Evolutionary conservation across 148 eudicot species (phyloP), one percentile per base, ranked within the genome.

Genomic region (Camellia sinensis): DNA sequence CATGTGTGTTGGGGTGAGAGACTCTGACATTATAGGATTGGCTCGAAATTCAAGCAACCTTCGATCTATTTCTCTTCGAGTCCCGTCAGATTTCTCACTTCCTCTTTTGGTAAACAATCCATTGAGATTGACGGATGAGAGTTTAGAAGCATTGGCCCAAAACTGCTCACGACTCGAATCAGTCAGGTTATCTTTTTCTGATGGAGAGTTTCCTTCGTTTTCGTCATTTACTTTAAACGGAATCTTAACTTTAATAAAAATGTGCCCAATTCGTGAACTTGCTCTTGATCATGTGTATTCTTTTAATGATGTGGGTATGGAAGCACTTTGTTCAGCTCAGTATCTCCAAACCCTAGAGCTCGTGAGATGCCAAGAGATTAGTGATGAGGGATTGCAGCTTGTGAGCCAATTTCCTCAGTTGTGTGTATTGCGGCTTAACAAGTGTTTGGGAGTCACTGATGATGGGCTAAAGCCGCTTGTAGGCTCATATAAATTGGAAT

Each of bases 1-100:
- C 87, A 90, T 85, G 90, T 95, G 97, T 83, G 89, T 91, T 53
- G 98, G 98, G 48, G 90, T 90, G 8, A 85, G 91, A 77, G 97
- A 95, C 80, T 84, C 75, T 62, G 98, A 95, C 69, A 90, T 95
- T 18, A 80, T 92, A 19, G 79, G 88, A 17, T 82, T 95, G 85
- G 92, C 98, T 22, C 86, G 59, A 76, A 89, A 81, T 19, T 86
- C 97, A 45, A 76, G 77, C 29, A 87, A 84, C 22, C 93, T 95
- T 60, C 88, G 87, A 15, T 87, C 94, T 10, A 78, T 95, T 59
- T 95, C 92, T 56, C 88, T 95, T 18, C 84, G 94, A 45, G 84
- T 92, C 65, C 92, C 96, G 29, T 93, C 96, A 67, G 95, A 91
- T 81, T 93, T 88, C 72, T 87, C 93, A 0, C 74, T 90, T 50